phyloP scores from a whole-genome alignment of 176 grass and related monocot species.

The Carex littledalei region DNA sequence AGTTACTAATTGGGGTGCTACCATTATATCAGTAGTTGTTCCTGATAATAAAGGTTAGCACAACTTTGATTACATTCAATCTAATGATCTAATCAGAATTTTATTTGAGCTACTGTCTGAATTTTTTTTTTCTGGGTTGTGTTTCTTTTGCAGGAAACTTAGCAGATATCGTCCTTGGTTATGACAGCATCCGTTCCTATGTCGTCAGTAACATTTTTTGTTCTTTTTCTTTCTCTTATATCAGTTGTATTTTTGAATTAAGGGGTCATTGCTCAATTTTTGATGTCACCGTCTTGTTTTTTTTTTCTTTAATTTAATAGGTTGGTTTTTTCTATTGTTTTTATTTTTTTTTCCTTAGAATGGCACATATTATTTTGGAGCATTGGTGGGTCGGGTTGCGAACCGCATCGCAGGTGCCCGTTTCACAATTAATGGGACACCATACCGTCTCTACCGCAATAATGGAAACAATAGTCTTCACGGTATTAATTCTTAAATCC shows the following conservation, averaged over 20 bases:
- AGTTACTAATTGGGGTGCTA: conserved; percentile 48
- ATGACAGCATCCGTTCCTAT: conserved; percentile 56
- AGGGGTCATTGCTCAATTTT: neutral
- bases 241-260: neutral
- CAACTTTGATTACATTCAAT: neutral
- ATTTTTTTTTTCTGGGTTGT: neutral
- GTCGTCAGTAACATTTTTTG: conserved; percentile 34
- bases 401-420: conserved; percentile 69
- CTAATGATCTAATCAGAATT: neutral
- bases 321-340: neutral
- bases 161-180: conserved; percentile 74
- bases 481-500: conserved; percentile 25
- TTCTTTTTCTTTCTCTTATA: neutral
- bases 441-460: conserved; percentile 53
- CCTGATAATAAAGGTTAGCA: conserved; percentile 65
- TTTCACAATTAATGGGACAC: conserved; percentile 38
- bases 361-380: conserved; percentile 76
- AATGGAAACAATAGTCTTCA: conserved; percentile 74
- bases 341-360: conserved; percentile 26
- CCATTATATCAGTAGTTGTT: conserved; percentile 32
- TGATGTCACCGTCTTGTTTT: neutral
- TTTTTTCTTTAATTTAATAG: neutral
- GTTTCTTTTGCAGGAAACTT: conserved; percentile 45
- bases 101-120: neutral
- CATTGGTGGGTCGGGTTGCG: conserved; percentile 71